phyloP scores from a whole-genome alignment of 139 green algal species.

The Volvox africanus region DNA sequence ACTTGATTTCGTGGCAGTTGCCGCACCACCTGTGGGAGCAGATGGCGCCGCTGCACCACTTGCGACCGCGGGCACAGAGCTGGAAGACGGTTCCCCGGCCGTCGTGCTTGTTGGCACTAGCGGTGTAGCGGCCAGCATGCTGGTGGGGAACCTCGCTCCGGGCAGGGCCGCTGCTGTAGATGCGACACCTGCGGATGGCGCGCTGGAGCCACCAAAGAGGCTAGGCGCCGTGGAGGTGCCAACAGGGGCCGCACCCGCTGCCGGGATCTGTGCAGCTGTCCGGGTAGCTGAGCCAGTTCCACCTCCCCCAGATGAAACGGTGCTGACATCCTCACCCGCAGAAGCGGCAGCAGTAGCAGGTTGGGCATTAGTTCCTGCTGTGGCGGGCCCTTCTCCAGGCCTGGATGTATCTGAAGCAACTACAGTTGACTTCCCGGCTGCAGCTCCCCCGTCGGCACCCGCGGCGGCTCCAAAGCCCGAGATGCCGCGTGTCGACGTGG shows the following conservation, averaged over 20 bases:
- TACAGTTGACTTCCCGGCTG: too few species aligned
- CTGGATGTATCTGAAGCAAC: not conserved
- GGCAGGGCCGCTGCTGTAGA: not conserved
- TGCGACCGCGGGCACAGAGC: too few species aligned
- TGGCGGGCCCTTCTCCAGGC: not conserved
- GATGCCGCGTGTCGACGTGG: not conserved
- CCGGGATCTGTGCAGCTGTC: not conserved
- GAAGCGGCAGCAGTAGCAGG: not conserved
- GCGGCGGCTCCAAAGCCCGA: slow-evolving; percentile 5
- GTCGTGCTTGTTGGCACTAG: not conserved
- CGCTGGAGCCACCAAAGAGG: not conserved
- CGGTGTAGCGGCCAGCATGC: too few species aligned
- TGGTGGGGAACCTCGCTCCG: too few species aligned
- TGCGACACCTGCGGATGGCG: not conserved
- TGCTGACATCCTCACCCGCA: not conserved
- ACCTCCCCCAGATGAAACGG: not conserved
- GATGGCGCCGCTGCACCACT: not conserved
- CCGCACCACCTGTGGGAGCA: not conserved
- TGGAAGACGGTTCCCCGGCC: not conserved
- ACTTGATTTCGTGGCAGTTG: not conserved
- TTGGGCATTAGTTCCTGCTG: not conserved
- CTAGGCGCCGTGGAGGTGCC: not conserved
- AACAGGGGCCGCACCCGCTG: not conserved
- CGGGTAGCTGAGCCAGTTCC: not conserved
- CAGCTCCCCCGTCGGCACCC: not conserved